Conservation (phyloP, 2,329 filamentous ascomycete genomes). For the Podosphaera leucotricha region DNA sequence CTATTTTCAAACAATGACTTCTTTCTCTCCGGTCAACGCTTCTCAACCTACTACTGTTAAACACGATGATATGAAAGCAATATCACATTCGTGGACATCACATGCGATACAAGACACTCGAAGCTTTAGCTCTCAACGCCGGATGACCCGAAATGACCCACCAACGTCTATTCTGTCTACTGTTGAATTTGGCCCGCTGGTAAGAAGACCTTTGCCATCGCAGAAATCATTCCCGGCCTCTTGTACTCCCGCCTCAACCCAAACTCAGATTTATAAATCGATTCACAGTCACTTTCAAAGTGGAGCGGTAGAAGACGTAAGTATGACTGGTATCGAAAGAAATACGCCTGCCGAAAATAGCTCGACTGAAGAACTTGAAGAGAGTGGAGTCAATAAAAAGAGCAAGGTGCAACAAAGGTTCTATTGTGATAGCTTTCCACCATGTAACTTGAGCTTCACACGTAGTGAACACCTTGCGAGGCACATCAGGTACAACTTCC, state of each 20-base stretch:
- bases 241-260: neutral
- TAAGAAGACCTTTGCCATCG: neutral
- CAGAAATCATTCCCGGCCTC: neutral
- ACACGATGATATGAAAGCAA: neutral
- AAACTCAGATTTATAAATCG: neutral
- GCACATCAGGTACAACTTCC: conserved; percentile 51
- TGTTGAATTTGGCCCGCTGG: neutral
- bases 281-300: neutral
- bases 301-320: neutral
- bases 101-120: neutral
- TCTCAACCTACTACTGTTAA: neutral
- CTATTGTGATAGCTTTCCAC: conserved; percentile 86
- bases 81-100: neutral
- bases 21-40: neutral
- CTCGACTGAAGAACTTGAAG: neutral
- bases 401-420: conserved; percentile 94
- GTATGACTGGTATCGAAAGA: neutral
- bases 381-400: conserved; percentile 39
- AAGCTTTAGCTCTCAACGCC: neutral
- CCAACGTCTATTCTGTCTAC: neutral
- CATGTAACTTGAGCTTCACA: conserved; percentile 85
- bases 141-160: neutral
- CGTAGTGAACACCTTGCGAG: conserved; percentile 84
- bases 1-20: neutral
- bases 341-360: neutral